These are phyloP conservation scores for Fraxinus ornus DNA, from an alignment of 305 asterid genomes.

Conservation along the genomic window DNA sequence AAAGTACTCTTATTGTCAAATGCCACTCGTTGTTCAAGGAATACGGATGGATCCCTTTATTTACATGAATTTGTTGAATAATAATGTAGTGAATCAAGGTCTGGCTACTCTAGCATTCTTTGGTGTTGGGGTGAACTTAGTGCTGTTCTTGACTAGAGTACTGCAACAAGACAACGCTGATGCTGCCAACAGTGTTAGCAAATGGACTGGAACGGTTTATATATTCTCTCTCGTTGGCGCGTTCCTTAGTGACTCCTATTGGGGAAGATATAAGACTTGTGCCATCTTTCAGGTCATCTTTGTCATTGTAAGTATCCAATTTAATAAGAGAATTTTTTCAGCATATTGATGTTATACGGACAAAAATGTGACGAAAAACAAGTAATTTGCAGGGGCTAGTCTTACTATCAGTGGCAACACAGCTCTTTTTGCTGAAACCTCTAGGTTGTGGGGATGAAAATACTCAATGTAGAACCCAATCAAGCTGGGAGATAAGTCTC, in stretches of 20 bases:
- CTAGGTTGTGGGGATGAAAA: slow-evolving; percentile 45
- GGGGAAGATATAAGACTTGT: slow-evolving; percentile 96
- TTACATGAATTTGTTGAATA: not conserved
- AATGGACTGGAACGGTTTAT: slow-evolving; percentile 98
- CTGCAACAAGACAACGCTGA: slow-evolving; percentile 81
- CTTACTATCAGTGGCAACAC: slow-evolving; percentile 38
- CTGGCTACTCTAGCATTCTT: slow-evolving; percentile 96
- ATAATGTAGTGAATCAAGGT: slow-evolving; percentile 82
- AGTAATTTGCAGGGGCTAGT: slow-evolving; percentile 39
- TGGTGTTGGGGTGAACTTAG: slow-evolving; percentile 96
- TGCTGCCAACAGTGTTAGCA: slow-evolving; percentile 95
- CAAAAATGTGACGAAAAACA: not conserved
- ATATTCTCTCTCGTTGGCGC: slow-evolving; percentile 97
- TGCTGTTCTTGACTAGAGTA: slow-evolving; percentile 82
- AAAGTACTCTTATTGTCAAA: not conserved
- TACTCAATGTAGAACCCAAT: slow-evolving; percentile 35
- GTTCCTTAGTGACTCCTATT: slow-evolving; percentile 88
- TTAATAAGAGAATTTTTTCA: not conserved
- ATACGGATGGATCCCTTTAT: not conserved
- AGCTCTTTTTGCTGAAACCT: slow-evolving; percentile 43
- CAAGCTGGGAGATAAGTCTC: slow-evolving; percentile 40
- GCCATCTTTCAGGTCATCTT: slow-evolving; percentile 86
- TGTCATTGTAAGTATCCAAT: slow-evolving; percentile 55
- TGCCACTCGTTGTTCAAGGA: not conserved
- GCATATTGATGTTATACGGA: not conserved